Evolutionary conservation across 2,329 filamentous ascomycete species (phyloP), one percentile per base, ranked within the genome.

Genomic region (Westerdykella sp.): DNA sequence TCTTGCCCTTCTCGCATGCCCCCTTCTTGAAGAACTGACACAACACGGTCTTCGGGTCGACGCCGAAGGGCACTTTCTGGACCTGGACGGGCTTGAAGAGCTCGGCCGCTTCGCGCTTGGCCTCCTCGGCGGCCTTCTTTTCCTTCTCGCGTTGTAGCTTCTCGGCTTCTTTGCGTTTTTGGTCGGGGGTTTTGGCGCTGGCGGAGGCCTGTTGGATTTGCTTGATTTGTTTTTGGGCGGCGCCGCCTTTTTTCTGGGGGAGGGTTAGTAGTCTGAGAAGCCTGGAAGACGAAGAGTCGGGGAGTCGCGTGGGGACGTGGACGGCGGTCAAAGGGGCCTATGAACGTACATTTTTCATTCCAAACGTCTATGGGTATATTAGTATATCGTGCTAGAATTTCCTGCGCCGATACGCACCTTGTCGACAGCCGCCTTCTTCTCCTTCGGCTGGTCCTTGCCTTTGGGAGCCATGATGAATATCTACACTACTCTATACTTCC

Each of bases 11-110:
- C 55, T 98, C 93, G 64, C 93, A 98, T 63, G 88, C 84, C 28
- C 93, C 93, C 70, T 96, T 95, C 70, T 96, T 97, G 79, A 80
- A 96, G 69, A 96, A 98, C 48, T 95, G 84, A 67, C 93, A 98
- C 21, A 98, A 73, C 6, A 98, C 86, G 0, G 91, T 98, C 78
- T 98, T 98, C 13, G 93, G 93, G 60, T 98, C 93, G 43, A 97
- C 93, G 41, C 93, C 93, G 56, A 98, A 97, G 1, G 93, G 89
- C 4, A 97, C 88, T 69, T 97, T 98, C 66, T 98, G 93, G n/a
- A 88, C 78, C 70, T 97, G 91, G 3, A 93, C 85, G 2, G 93
- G 91, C 69, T 88, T 91, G 72, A 97, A 85, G 14, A 98, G 74
- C 47, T 87, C 81, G 4, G 85, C 85, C 1, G 81, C 77, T 65